A percentile compares a stretch with the other conserved stretches of the same genome.
Evolutionary conservation across 805 yeast species (phyloP).

Genomic region (Starmerella roubikii): DNA sequence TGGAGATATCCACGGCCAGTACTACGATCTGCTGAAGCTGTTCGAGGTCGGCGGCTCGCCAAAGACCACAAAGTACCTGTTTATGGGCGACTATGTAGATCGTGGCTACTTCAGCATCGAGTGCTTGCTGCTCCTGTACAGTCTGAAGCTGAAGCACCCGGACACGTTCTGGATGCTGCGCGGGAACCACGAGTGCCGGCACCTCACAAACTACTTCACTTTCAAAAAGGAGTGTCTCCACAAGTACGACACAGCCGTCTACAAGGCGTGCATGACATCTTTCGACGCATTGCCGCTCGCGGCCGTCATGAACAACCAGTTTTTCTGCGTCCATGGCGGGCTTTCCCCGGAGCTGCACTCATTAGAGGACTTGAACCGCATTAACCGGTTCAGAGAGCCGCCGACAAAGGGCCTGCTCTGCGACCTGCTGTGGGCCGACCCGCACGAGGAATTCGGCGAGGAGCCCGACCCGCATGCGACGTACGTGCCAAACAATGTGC

Average conservation of each 20-base stretch:
- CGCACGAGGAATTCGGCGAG: slow-evolving; percentile 75
- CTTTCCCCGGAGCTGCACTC: slow-evolving; percentile 70
- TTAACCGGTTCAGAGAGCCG: slow-evolving; percentile 80
- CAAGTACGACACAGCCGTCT: slow-evolving; percentile 52
- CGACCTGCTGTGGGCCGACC: slow-evolving; percentile 93
- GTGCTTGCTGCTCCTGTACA: slow-evolving; percentile 48
- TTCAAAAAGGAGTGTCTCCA: slow-evolving; percentile 81
- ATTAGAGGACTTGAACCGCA: slow-evolving; percentile 49
- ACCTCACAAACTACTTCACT: slow-evolving; percentile 86
- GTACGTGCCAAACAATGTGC: slow-evolving; percentile 53
- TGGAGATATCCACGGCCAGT: slow-evolving; percentile 97
- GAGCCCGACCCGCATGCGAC: slow-evolving; percentile 27
- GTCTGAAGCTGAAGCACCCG: slow-evolving; percentile 67
- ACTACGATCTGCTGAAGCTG: slow-evolving; percentile 73
- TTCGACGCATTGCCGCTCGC: slow-evolving; percentile 84
- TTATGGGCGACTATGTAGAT: slow-evolving; percentile 91
- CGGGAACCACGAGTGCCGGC: slow-evolving; percentile 92
- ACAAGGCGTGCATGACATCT: slow-evolving; percentile 59
- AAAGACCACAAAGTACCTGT: slow-evolving; percentile 55
- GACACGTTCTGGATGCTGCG: slow-evolving; percentile 64
- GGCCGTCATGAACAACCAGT: slow-evolving; percentile 86
- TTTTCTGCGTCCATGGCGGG: slow-evolving; percentile 95
- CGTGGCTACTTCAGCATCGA: slow-evolving; percentile 86
- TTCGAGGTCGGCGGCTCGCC: slow-evolving; percentile 94
- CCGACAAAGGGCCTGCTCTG: slow-evolving; percentile 91